Evolutionary conservation across 192 early-diverging fungal genomes (phyloP), one percentile per base, ranked within the genome.

Genomic region (Obelidium mucronatum): DNA sequence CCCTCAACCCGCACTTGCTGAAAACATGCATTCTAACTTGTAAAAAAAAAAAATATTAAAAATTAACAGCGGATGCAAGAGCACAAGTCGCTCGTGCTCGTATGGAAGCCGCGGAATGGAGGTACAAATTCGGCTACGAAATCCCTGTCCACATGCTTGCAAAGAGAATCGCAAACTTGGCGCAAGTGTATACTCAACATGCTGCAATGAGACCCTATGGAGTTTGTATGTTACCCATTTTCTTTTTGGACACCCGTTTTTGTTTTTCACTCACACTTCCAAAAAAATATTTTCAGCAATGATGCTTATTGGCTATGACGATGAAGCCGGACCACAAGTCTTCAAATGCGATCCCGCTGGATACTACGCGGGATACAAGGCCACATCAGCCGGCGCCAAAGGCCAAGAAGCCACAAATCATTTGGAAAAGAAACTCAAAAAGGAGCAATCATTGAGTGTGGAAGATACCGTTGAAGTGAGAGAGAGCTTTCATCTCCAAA

Each of bases 141-240:
- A 98, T 99, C 65, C 92, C 96, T 36, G 87, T 93, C 37, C 96
- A 99, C 81, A 91, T 96, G 91, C 90, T 99, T 61, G 98, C 98
- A 56, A 97, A 97, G 85, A 92, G 96, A 66, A 91, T 99, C 76
- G 98, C 98, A 55, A 97, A 95, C 77, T 92, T 98, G 80, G 98
- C 98, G 79, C 98, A 99, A 86, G 98, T 99, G 65, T 97, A 97
- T 81, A 99, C 98, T 61, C 98, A 99, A 79, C 95, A 98, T 75
- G 98, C 98, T 34, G 95, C 95, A 59, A 98, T 98, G 95, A 87
- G 98, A 79, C 98, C 97, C 42, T 85, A 97, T 39, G 98, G 96
- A 70, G 95, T 97, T 69, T 94, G 93, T 94, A 85, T 85, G 92
- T 92, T 6, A 19, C 19, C 40, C 40, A 22, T 51, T 68, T 8